A percentile compares a stretch with the other conserved stretches of the same genome.
Evolutionary conservation across 345 rosid species (phyloP).

Genomic region (Linum tenue): DNA sequence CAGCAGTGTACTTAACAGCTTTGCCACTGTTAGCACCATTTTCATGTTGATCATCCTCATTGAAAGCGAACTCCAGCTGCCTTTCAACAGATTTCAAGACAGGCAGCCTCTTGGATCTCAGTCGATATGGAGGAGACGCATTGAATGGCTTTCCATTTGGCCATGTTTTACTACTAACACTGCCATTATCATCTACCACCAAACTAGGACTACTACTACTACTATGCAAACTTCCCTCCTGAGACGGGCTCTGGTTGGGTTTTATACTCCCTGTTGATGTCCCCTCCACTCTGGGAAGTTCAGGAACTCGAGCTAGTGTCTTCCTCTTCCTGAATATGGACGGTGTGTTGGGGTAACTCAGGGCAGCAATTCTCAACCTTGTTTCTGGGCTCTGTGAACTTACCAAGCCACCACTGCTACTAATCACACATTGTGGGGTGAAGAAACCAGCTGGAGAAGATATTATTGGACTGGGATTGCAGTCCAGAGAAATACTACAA

Average conservation of each 20-base stretch:
- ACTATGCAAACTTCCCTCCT: constrained; percentile 23
- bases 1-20: constrained; percentile 22
- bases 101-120: constrained; percentile 69
- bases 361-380: constrained; percentile 66
- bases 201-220: constrained; percentile 39
- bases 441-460: constrained; percentile 63
- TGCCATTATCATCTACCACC: constrained; percentile 18
- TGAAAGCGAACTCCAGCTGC: constrained; percentile 72
- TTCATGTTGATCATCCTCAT: constrained; percentile 29
- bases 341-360: constrained; percentile 78
- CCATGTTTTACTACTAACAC: constrained; percentile 8
- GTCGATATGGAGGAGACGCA: constrained; percentile 81
- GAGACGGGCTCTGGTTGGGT: constrained; percentile 23
- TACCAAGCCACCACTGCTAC: constrained; percentile 25
- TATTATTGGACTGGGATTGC: constrained; percentile 34
- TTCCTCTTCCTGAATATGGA: constrained; percentile 81
- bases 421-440: constrained; percentile 72
- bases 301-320: constrained; percentile 21
- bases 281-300: constrained; percentile 21
- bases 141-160: constrained; percentile 45
- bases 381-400: constrained; percentile 59
- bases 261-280: constrained; percentile 22
- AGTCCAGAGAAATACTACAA: constrained; percentile 23
- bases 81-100: constrained; percentile 74
- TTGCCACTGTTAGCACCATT: constrained; percentile 29